Base-by-base conservation (phyloP, 2,329 filamentous ascomycete genomes). In the Microcyclospora tardicrescens region DNA sequence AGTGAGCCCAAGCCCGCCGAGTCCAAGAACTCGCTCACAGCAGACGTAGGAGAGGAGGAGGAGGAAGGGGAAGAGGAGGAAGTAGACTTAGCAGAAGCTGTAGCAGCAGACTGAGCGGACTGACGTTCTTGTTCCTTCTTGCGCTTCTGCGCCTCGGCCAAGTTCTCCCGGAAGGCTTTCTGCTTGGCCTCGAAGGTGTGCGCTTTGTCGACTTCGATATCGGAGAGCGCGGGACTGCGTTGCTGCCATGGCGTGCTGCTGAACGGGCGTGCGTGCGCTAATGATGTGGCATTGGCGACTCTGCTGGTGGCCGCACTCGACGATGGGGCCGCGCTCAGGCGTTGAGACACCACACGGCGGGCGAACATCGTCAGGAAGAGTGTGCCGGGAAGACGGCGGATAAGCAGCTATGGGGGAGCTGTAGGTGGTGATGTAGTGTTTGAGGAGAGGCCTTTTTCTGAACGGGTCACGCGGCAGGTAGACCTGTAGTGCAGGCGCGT, bases 91-190 rank as follows among this genome's bases (percentile, higher is more conserved):
- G 55, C 53, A 39, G 48, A 43, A 35, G 50, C 50, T 46, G 61
- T 60, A 46, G 61, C 52, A 52, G 65, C 72, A 71, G 64, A 79
- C 75, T 72, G 64, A 36, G 68, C 58, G 57, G 61, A 80, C 77
- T 75, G 65, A 94, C 86, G 87, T 72, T 86, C 82, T 79, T 84
- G 79, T 69, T 77, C 69, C 64, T 81, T 76, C 66, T 83, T 82
- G 62, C 69, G 71, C 68, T 80, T 82, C 64, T 83, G 78, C 59
- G 77, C 78, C 63, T 80, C 74, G 53, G 78, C 73, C 54, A 93
- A 68, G 60, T 82, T 76, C 63, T 87, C 79, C 59, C 91, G 82
- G 66, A 95, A 96, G 56, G 79, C 72, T 63, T 80, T 81, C 67
- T 94, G 87, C 63, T 81, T 84, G 55, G 72, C 66, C 59, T 83